Evolutionary conservation across 345 rosid species (phyloP), one percentile per base, ranked within the genome.

Genomic region (Salix caprea): DNA sequence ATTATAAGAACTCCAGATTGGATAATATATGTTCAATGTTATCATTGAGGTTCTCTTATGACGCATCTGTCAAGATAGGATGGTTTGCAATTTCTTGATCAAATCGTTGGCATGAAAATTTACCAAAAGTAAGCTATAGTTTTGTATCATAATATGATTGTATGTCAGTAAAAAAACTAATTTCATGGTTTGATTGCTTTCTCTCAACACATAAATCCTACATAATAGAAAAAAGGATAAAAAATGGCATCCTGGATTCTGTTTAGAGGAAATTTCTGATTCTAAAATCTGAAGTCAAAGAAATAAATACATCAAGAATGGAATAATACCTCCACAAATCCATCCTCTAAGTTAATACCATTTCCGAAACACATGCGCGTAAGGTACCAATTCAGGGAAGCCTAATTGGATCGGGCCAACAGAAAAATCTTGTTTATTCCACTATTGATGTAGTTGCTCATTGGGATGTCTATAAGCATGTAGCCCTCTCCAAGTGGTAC

Each of bases 391-490:
- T 95, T 93, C 64, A 95, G 97, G 78, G 99, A 90, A 77, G 99
- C 89, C 1, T 97, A 95, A 76, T 93, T 93, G 89, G 90, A 93
- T 81, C 93, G 99, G 68, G 99, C 91, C 74, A 95, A 74, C 52
- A 95, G 97, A 42, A 91, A 95, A 12, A 93, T 90, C 90, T 95
- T 95, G 93, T 93, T 91, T 74, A 95, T 88, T 81, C 93, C 90
- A 78, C 96, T 89, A 88, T 95, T 95, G 84, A 93, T 88, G 87
- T 96, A 90, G 81, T 95, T 95, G 85, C 97, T 95, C 99, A 95
- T 95, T 5, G 97, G 97, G 52, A 95, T 89, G 74, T 95, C 99
- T 50, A 95, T 93, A 69, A 95, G 92, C 87, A 85, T 89, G 74
- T 90, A 93, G 86, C 99, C 93, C 75, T 97, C 99, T 68, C 97